A percentile compares a stretch with the other conserved stretches of the same genome.
Conservation (phyloP, 345 rosid genomes). For the Carallia pectinifolia region DNA sequence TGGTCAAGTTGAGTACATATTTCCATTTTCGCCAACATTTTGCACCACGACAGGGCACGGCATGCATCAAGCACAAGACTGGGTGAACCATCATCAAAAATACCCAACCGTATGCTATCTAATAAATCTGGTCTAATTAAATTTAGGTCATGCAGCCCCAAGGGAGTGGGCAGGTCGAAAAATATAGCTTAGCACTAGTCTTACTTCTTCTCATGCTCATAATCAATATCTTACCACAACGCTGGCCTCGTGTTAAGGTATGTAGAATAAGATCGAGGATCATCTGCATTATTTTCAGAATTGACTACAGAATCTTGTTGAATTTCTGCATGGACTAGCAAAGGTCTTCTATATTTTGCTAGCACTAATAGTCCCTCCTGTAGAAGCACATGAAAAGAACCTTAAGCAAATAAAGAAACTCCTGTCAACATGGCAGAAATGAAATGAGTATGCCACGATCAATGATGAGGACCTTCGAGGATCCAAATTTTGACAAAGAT, state of each 20-base stretch:
- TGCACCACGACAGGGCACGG: neutral
- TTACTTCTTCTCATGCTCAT: neutral
- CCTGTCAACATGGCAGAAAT: too few species aligned
- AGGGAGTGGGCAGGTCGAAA: neutral
- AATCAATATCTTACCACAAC: slow-evolving; percentile 51
- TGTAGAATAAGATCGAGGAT: slow-evolving; percentile 68
- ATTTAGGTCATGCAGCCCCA: neutral
- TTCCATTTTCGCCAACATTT: neutral
- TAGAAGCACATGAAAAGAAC: slow-evolving; percentile 23
- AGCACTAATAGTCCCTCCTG: slow-evolving; percentile 79
- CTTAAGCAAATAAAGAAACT: neutral
- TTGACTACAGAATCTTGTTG: slow-evolving; percentile 31
- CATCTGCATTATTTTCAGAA: slow-evolving; percentile 36
- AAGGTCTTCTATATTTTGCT: slow-evolving; percentile 80
- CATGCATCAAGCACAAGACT: neutral
- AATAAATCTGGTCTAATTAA: too few species aligned
- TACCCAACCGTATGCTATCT: too few species aligned
- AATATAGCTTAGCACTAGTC: neutral
- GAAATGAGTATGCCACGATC: too few species aligned
- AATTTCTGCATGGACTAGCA: slow-evolving; percentile 93
- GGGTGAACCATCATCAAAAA: too few species aligned
- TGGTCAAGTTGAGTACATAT: neutral
- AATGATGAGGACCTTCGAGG: too few species aligned
- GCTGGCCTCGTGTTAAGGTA: slow-evolving; percentile 84
- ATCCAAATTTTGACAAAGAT: too few species aligned